These are phyloP conservation scores for Ophiosphaerella herpotricha DNA, from an alignment of 2,329 filamentous ascomycete genomes.

Conservation along the genomic window DNA sequence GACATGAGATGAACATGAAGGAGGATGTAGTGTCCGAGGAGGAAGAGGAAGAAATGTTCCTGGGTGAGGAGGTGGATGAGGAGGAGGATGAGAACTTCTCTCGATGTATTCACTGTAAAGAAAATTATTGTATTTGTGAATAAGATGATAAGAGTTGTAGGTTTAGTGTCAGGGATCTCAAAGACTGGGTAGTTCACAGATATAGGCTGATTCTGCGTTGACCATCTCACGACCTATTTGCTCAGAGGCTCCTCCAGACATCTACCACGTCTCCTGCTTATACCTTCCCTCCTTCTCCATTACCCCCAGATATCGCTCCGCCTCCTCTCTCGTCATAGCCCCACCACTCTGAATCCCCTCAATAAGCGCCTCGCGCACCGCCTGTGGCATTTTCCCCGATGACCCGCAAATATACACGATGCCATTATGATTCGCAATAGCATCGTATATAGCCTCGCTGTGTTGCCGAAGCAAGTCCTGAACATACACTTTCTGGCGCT, in stretches of 20 bases:
- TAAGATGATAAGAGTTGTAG: not conserved
- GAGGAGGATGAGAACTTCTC: too few relatives aligned
- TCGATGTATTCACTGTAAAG: too few relatives aligned
- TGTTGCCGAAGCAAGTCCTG: constrained; percentile 65
- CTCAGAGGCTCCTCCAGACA: too few relatives aligned
- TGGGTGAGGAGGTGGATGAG: not conserved
- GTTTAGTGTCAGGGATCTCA: too few relatives aligned
- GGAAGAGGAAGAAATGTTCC: not conserved
- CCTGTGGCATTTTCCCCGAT: constrained; percentile 73
- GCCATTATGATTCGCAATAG: constrained; percentile 58
- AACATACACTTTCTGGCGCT: constrained; percentile 66
- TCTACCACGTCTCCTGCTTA: constrained; percentile 72
- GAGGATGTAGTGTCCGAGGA: not conserved
- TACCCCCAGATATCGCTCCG: constrained; percentile 59
- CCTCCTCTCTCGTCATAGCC: constrained; percentile 51
- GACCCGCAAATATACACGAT: constrained; percentile 64
- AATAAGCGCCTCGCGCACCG: constrained; percentile 68
- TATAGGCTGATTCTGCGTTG: not conserved
- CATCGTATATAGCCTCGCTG: constrained; percentile 53
- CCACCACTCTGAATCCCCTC: constrained; percentile 59
- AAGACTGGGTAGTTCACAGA: not conserved
- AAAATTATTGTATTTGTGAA: too few relatives aligned
- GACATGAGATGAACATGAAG: too few relatives aligned
- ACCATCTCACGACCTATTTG: too few relatives aligned
- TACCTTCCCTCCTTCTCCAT: constrained; percentile 68